Base-by-base conservation (phyloP, 495 filamentous ascomycete species). In the Aspergillus baeticus region DNA sequence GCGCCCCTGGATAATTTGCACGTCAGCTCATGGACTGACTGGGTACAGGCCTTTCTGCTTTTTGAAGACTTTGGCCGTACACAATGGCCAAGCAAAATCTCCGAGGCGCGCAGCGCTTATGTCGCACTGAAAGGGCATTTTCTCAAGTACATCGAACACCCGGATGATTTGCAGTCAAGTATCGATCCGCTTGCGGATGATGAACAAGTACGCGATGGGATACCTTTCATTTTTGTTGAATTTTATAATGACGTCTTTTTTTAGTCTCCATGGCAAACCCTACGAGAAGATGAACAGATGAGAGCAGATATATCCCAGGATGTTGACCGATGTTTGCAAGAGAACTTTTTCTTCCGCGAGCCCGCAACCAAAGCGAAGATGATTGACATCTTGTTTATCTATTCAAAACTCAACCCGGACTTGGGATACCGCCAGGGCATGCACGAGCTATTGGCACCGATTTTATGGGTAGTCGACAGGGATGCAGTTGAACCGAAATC, bases 401-500 rank as follows among this genome's bases (percentile, higher is more conserved):
- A 91, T 71, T 92, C 92, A 66, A 97, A 96, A 69, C 84, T 96
- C 41, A 93, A 96, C 61, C 89, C 86, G 11, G 87, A 88, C 61
- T 76, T 93, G 39, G 87, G 92, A 15, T 98, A 98, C 63, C 84
- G 95, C 22, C 94, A 98, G 73, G 94, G 94, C 15, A 98, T 98
- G 92, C 94, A 98, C 66, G 94, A 98, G 69, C 69, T 98, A 20
- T 77, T 97, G 17, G 94, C 93, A 0, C 93, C 95, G 4, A 85
- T 98, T 26, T 74, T 98, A 10, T 96, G 91, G 85, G 89, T 90
- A 10, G 76, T 98, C 11, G 86, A 91, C 51, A 80, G 85, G 55
- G 94, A 98, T 70, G 87, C 95, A 6, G 75, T 95, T 31, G 73
- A 81, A n/a, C 61, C 63, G 0, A 65, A 79, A 18, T 61, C 65